These are phyloP conservation scores for Naganishia liquefaciens DNA, from an alignment of 1,284 basidiomycete species.

Conservation along the genomic window DNA sequence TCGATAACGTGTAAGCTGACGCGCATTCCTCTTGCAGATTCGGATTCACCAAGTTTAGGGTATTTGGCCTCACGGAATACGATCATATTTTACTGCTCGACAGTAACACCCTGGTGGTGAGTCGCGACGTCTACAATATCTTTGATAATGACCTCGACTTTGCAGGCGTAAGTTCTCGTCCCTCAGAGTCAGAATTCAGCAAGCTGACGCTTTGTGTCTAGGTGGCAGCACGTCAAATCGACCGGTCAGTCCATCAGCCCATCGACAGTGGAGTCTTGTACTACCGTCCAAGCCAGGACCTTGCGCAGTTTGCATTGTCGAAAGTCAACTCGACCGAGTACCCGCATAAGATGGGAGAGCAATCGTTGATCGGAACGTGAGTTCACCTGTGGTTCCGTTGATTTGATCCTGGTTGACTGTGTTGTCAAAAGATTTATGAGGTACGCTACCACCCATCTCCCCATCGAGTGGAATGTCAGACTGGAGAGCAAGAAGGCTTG, in stretches of 20 bases:
- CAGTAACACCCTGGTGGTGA: background rate
- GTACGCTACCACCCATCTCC: conserved; percentile 3
- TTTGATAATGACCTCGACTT: conserved; percentile 5
- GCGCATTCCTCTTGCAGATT: background rate
- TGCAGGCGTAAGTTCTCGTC: background rate
- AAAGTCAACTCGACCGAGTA: conserved; percentile 8
- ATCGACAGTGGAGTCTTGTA: conserved; percentile 1
- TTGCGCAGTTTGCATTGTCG: background rate
- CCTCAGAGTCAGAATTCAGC: background rate
- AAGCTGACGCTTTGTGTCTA: background rate
- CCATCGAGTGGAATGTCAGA: conserved; percentile 12
- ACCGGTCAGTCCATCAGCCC: background rate
- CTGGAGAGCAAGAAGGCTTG: background rate
- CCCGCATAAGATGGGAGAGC: background rate
- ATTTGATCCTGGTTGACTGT: background rate
- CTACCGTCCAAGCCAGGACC: background rate
- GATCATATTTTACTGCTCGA: conserved; percentile 11
- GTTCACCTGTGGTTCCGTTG: background rate
- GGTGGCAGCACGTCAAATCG: background rate
- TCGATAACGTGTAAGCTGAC: background rate
- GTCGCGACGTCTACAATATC: conserved; percentile 4
- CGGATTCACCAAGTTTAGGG: conserved; percentile 1
- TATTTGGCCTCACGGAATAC: conserved; percentile 6
- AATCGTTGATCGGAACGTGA: conserved; percentile 7
- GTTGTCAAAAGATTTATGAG: background rate